Evolutionary conservation across 1,284 basidiomycete genomes (phyloP).

Genomic region (Anthracocystis panici-leucophaei): DNA sequence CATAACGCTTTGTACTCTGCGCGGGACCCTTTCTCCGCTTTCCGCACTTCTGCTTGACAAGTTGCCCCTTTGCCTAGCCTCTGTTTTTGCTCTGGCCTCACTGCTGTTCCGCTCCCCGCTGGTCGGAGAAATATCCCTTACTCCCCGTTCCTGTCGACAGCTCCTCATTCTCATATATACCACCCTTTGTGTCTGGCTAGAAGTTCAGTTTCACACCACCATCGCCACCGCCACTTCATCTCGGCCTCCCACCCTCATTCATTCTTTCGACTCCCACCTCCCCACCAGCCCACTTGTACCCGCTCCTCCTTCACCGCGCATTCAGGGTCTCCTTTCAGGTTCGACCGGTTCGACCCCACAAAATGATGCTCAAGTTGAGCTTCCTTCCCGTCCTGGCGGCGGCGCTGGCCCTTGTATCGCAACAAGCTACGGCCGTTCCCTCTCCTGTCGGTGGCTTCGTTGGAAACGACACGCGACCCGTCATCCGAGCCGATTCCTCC

Average conservation of each 20-base stretch:
- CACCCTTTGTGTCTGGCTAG: not conserved
- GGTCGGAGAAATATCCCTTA: not conserved
- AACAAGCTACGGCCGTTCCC: slow-evolving; percentile 21
- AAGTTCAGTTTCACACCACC: not conserved
- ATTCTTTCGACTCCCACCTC: not conserved
- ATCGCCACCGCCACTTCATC: not conserved
- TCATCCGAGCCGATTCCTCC: slow-evolving; percentile 29
- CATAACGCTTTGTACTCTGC: slow-evolving; percentile 1
- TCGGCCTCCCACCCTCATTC: not conserved
- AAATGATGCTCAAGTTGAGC: slow-evolving; percentile 27
- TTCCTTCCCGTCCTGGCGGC: slow-evolving; percentile 22
- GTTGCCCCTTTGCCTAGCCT: not conserved
- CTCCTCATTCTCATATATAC: slow-evolving; percentile 4
- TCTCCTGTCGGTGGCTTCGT: slow-evolving; percentile 26
- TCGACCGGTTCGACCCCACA: not conserved
- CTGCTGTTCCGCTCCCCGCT: slow-evolving; percentile 3
- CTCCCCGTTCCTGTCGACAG: not conserved
- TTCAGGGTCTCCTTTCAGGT: not conserved
- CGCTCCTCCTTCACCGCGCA: not conserved
- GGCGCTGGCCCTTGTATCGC: slow-evolving; percentile 26
- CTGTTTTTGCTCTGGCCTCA: not conserved
- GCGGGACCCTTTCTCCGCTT: not conserved
- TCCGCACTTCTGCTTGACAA: not conserved
- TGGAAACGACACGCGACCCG: slow-evolving; percentile 43
- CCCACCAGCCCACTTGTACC: not conserved